Base-by-base conservation (phyloP, 2,329 filamentous ascomycete genomes). In the Saccharata proteae region DNA sequence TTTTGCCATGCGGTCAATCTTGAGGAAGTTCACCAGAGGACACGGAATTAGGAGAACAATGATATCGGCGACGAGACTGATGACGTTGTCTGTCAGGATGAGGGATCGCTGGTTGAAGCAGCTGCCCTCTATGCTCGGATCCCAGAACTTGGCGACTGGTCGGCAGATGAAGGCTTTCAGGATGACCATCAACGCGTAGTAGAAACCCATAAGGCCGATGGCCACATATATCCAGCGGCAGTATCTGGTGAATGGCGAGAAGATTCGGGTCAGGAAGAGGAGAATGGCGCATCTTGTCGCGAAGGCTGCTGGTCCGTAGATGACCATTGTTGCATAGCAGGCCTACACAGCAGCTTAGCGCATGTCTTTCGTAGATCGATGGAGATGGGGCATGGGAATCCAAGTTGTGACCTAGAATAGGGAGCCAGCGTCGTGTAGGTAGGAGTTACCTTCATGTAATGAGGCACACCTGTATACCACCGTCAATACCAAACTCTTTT, bases 241-340 rank as follows among this genome's bases (percentile, higher is more conserved):
- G 25, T 49, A 52, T 29, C 37, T 43, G 14, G 43, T 45, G 37
- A 49, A 55, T 1, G 55, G 55, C 10, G 40, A 29, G 45, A 59
- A 59, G 31, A 59, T 49, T 29, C 55, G 49, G 16, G 48, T 51
- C 12, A 58, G 38, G 34, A 59, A 55, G 2, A 51, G 44, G 5
- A 59, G 44, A 6, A 59, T 48, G 21, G 54, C 49, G 22, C 54
- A 36, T 36, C 59, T 59, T 23, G 49, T 47, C 28, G 52, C 46
- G 14, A 58, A 47, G 11, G 52, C 53, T 46, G 56, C 56, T 1
- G 55, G 56, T n/a, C 52, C 55, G 43, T 59, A 59, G 12, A 58
- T 36, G 12, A 56, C 44, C 9, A 55, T 57, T 5, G 54, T 51
- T 34, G 53, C 38, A 28, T 58, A 59, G 34, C 48, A 49, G 28